These are phyloP conservation scores for Komagataella phaffii DNA, from an alignment of 805 yeast genomes.

Conservation along the genomic window DNA sequence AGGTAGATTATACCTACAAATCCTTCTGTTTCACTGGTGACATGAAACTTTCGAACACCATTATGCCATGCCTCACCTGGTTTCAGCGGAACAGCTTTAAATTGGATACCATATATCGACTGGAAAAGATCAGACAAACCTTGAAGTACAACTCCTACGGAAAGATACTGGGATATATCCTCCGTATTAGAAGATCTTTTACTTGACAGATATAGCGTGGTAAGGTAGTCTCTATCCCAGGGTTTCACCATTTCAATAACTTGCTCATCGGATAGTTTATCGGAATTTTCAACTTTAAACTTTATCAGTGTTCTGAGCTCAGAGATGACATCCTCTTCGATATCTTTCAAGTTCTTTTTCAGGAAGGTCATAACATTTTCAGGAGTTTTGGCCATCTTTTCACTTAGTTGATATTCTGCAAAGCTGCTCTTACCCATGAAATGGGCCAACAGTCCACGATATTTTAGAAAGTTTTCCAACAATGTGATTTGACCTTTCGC, in stretches of 20 bases:
- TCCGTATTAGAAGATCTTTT: conserved; percentile 23
- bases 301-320: conserved; percentile 43
- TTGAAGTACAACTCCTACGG: conserved; percentile 74
- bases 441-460: conserved; percentile 58
- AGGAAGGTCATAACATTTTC: conserved; percentile 64
- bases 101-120: conserved; percentile 61
- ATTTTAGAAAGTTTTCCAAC: conserved; percentile 44
- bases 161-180: conserved; percentile 58
- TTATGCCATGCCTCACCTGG: conserved; percentile 81
- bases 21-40: conserved; percentile 48
- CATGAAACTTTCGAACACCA: conserved; percentile 74
- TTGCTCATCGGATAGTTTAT: conserved; percentile 19
- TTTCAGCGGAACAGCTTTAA: conserved; percentile 49
- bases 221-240: conserved; percentile 79
- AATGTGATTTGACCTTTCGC: conserved; percentile 45
- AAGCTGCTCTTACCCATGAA: conserved; percentile 59
- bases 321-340: conserved; percentile 35
- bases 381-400: conserved; percentile 82
- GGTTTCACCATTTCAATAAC: conserved; percentile 46
- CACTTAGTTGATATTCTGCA: conserved; percentile 71
- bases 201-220: conserved; percentile 14
- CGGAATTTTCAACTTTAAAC: conserved; percentile 9
- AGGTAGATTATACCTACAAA: conserved; percentile 74
- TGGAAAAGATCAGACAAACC: conserved; percentile 67
- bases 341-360: conserved; percentile 37